Base-by-base conservation (phyloP, 768 basidiomycete genomes). In the Cytidiella melzeri region DNA sequence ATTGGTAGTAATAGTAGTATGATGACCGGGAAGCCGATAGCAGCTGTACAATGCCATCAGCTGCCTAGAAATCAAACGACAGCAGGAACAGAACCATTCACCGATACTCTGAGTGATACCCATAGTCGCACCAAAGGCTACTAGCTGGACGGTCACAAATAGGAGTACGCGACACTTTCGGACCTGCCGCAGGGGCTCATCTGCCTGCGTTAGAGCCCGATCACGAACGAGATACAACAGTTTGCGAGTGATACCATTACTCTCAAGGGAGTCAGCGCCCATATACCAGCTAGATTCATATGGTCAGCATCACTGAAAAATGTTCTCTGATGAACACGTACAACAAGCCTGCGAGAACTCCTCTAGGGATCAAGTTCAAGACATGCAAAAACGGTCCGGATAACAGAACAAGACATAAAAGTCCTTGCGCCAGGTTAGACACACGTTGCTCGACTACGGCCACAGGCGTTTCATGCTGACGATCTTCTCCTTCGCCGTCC, bases 361-460 rank as follows among this genome's bases (percentile, higher is more conserved):
- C 83, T 63, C 90, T 73, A 0, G 92, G 91, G 50, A 96, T 88
- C 51, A 91, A 70, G 30, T 77, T 73, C 23, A 95, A 67, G 20
- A 94, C 73, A 57, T 87, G 85, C 40, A 96, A 64, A 62, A 96
- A 87, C 0, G 92, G 93, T 0, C 82, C 79, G 0, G 81, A 83
- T 53, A 96, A 79, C 19, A 93, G 73, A 15, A 92, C 81, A 5
- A 96, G 75, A 60, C 80, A 89, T 27, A 91, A 66, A 11, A 79
- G 66, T 19, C 94, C 91, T 64, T 96, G 88, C 0, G 82, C 84
- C 18, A 96, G 74, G 62, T 96, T 94, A 6, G 91, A 94, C 10
- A 91, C 81, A n/a, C 93, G 76, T 66, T 96, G 93, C 62, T 97
- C 93, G 3, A 96, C 87, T 1, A 96, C 87, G 0, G 78, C 77